A percentile compares a stretch with the other conserved stretches of the same genome.
These are phyloP conservation scores for Allium cepa DNA, from an alignment of 106 monocot species.

Conservation along the genomic window DNA sequence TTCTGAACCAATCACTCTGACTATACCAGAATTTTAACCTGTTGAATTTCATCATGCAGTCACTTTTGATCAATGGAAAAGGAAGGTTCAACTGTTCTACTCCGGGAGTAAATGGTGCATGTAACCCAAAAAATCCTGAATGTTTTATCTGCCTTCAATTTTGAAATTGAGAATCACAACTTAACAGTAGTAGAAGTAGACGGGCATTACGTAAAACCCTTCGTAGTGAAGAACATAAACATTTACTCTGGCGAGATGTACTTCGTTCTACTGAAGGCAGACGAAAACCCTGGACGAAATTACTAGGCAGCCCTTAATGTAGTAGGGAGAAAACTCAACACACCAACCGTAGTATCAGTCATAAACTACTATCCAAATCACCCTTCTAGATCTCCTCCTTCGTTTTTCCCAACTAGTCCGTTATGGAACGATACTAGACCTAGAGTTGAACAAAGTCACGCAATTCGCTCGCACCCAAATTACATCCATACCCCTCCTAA, in stretches of 20 bases:
- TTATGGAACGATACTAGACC: constrained; percentile 53
- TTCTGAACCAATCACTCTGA: too few species aligned
- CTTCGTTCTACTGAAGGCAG: constrained; percentile 63
- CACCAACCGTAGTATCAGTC: constrained; percentile 50
- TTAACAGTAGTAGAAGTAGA: constrained; percentile 84
- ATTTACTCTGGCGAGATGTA: constrained; percentile 95
- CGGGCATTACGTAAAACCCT: constrained; percentile 65
- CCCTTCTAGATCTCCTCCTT: constrained; percentile 21
- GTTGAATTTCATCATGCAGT: constrained; percentile 4
- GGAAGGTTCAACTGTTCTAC: constrained; percentile 43
- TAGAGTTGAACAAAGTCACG: constrained; percentile 37
- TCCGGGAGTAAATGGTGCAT: constrained; percentile 4
- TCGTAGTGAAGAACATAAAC: constrained; percentile 62
- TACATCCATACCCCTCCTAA: constrained; percentile 36
- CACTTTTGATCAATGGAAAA: constrained; percentile 42
- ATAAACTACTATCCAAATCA: constrained; percentile 67
- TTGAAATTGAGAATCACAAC: constrained; percentile 29
- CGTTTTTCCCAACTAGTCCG: constrained; percentile 32
- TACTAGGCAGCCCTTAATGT: constrained; percentile 75
- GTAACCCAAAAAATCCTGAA: constrained; percentile 35
- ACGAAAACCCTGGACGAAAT: constrained; percentile 63
- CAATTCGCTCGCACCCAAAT: constrained; percentile 28
- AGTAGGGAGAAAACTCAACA: constrained; percentile 44
- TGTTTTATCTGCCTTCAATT: constrained; percentile 52
- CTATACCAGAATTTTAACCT: neutral